Base-by-base conservation (phyloP, 1,139 yeast species). In the Debaryomyces udenii region DNA sequence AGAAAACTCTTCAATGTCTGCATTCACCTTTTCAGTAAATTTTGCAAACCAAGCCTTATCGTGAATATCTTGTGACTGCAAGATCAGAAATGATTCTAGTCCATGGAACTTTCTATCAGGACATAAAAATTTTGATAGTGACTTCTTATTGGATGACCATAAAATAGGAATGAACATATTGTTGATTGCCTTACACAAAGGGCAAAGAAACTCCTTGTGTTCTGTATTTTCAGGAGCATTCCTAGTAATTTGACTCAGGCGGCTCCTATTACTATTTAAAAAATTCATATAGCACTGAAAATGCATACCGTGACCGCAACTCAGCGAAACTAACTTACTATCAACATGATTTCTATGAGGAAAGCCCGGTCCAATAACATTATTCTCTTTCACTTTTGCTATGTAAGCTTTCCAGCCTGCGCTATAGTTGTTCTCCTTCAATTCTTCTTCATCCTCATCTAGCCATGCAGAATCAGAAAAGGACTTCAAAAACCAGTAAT, bases 261-360 rank as follows among this genome's bases (percentile, higher is more conserved):
- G 75, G 10, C 70, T 64, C 41, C 78, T 68, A 35, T 76, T 73
- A 14, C 80, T 73, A 38, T 70, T 70, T 55, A 81, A 65, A 56
- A 81, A 87, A 45, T 82, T 81, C 41, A 78, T 60, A 52, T 84
- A 86, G 56, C 99, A 93, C 27, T 78, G 75, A 49, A 78, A 81
- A 61, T 93, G 99, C 82, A 93, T 85, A 1, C 96, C 95, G 63
- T 93, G 99, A 0, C 97, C 96, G 66, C 99, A 93, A 39, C 96
- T 83, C 52, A 84, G 81, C 4, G 90, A 71, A 1, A 86, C 81
- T 6, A 83, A 67, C 39, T 74, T 74, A 38, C 66, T 70, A 31
- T 74, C 72, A 34, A 70, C 67, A 42, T 65, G 57, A 4, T 64
- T 62, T 16, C 57, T 62, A 11, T 62, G 55, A 1, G 82, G 78